These are phyloP conservation scores for Scheffersomyces segobiensis DNA, from an alignment of 1,139 yeast genomes.

Conservation along the genomic window DNA sequence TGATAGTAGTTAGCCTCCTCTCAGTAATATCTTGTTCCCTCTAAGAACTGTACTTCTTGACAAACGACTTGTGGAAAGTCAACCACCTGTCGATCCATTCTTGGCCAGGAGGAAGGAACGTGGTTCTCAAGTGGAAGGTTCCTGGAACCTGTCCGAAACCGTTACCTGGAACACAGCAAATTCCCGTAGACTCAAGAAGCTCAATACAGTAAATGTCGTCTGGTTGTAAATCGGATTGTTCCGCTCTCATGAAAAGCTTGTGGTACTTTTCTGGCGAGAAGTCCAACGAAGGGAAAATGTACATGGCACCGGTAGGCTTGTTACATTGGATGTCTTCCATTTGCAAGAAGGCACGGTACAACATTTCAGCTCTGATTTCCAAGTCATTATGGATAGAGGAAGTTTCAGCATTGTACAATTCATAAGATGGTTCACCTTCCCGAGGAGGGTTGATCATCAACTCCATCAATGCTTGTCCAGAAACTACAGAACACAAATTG, in stretches of 20 bases:
- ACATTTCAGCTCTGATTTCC: constrained; percentile 57
- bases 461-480: constrained; percentile 92
- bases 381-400: constrained; percentile 61
- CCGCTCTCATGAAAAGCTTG: constrained; percentile 64
- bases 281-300: constrained; percentile 78
- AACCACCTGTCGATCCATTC: constrained; percentile 83
- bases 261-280: constrained; percentile 50
- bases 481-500: constrained; percentile 87
- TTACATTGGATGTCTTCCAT: constrained; percentile 86
- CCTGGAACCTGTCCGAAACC: constrained; percentile 94
- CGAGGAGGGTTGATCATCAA: constrained; percentile 91
- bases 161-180: constrained; percentile 95
- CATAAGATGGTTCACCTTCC: constrained; percentile 74
- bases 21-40: not conserved
- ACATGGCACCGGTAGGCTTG: constrained; percentile 96
- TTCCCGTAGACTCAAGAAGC: constrained; percentile 85
- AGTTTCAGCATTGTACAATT: constrained; percentile 63
- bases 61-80: constrained; percentile 71
- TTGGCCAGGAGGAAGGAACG: constrained; percentile 92
- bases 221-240: constrained; percentile 53
- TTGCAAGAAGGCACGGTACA: constrained; percentile 67
- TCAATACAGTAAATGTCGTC: constrained; percentile 89
- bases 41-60: constrained; percentile 46
- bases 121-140: constrained; percentile 90
- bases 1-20: not conserved